A percentile compares a stretch with the other conserved stretches of the same genome.
phyloP scores from a whole-genome alignment of 139 green algal genomes.

The Micromonas commoda region DNA sequence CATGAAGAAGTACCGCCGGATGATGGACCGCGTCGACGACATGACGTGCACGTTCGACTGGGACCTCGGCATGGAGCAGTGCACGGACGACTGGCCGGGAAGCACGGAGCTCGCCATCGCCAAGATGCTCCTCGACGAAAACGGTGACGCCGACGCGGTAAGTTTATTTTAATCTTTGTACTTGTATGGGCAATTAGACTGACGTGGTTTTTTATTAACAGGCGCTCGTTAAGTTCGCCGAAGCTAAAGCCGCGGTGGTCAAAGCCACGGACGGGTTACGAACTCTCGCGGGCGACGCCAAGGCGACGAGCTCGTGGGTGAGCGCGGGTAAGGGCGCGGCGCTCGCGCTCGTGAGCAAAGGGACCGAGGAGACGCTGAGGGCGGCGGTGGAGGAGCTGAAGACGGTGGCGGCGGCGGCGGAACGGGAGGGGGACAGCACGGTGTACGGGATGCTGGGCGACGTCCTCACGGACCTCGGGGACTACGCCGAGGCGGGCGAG shows the following conservation, averaged over 20 bases:
- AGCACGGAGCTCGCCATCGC: no score
- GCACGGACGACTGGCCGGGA: no score
- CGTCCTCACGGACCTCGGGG: constrained; percentile 31
- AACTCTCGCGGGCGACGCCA: neutral
- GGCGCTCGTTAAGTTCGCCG: neutral
- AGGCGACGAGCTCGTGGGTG: neutral
- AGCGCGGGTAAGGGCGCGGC: neutral
- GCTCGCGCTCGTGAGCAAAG: neutral
- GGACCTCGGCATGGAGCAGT: neutral
- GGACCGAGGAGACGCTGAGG: neutral
- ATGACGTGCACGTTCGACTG: neutral
- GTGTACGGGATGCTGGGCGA: constrained; percentile 31
- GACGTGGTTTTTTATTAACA: no score
- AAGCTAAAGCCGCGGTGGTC: neutral
- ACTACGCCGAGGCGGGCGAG: constrained; percentile 23
- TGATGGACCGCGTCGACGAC: neutral
- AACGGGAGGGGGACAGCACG: neutral
- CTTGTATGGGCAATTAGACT: no score
- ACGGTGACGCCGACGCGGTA: no score
- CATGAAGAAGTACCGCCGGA: neutral
- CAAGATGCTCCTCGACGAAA: no score
- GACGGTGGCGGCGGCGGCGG: neutral
- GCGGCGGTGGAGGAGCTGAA: neutral
- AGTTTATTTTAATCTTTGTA: no score
- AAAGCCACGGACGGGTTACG: no score